phyloP scores from a whole-genome alignment of 768 basidiomycete genomes.

The Hebeloma cylindrosporum region DNA sequence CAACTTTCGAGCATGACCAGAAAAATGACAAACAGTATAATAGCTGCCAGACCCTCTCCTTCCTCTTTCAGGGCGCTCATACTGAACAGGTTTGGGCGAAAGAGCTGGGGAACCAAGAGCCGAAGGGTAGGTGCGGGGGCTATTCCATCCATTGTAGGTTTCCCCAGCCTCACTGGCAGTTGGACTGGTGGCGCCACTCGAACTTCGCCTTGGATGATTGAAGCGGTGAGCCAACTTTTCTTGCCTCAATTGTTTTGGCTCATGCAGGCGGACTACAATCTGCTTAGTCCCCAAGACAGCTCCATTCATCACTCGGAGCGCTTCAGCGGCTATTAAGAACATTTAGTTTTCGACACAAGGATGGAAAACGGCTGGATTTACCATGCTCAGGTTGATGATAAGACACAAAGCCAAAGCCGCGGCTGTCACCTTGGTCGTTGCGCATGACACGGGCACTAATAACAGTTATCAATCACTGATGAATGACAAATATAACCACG shows the following conservation, averaged over 20 bases:
- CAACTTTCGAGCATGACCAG: neutral
- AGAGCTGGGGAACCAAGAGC: conserved; percentile 44
- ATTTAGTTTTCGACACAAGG: conserved; percentile 8
- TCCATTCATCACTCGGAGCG: conserved; percentile 84
- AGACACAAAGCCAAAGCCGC: conserved; percentile 91
- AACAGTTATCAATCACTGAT: conserved; percentile 1
- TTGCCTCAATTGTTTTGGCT: conserved; percentile 88
- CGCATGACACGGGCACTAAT: conserved; percentile 90
- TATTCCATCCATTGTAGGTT: conserved; percentile 69
- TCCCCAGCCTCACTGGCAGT: conserved; percentile 82
- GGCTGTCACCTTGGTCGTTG: conserved; percentile 76
- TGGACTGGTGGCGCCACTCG: conserved; percentile 85
- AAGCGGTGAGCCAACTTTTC: conserved; percentile 87
- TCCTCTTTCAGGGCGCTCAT: conserved; percentile 62
- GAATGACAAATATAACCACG: neutral
- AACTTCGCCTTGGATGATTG: conserved; percentile 66
- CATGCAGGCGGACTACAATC: conserved; percentile 84
- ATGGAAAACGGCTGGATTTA: conserved; percentile 23
- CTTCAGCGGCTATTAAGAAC: conserved; percentile 54
- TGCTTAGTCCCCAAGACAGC: conserved; percentile 67
- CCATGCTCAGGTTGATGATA: conserved; percentile 85
- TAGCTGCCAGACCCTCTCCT: conserved; percentile 85
- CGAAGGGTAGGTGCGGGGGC: conserved; percentile 59
- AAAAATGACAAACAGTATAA: conserved; percentile 58
- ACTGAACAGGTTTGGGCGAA: conserved; percentile 50